Evolutionary conservation across 441 rosid species (phyloP), one percentile per base, ranked within the genome.

Genomic region (Erodium moschatum): DNA sequence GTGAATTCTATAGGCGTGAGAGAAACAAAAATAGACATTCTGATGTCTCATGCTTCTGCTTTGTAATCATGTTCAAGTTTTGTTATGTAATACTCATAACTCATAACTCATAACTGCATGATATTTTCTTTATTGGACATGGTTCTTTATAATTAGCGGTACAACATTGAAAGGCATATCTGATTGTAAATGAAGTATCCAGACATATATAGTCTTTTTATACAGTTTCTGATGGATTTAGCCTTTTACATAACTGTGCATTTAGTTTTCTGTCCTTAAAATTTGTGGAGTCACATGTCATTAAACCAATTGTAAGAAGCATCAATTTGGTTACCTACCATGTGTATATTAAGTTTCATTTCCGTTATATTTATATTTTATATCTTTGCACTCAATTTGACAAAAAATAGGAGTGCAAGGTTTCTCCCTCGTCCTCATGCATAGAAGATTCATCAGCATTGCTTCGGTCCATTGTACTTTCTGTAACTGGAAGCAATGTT

Each of bases 361-460:
- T 69, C 5, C 1, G 18, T 56, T 33, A 27, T 27, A n/a, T 65
- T 24, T 71, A 46, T 3, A 21, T 70, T 16, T 10, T 8, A 16
- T 50, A 60, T 60, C 31, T 11, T 60, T 19, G 78, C 69, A 71
- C 81, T 3, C 38, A 33, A 33, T 33, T 33, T 33, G 38, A 33
- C 6, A 5, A 33, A 33, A 33, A 33, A 33, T 33, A 83, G 86
- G 85, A 75, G 71, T 74, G 73, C 69, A 84, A 80, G 75, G 76
- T 75, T 46, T 79, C 86, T 48, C 75, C 72, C 38, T 74, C 85
- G 69, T 66, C 86, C 33, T 84, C 92, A 29, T 86, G 90, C 75
- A 52, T 91, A 69, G 88, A 87, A 77, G 83, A 89, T 81, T 75
- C 83, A 58, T 89, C 96, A 0, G 77, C 84, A n/a, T 76, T 91